Evolutionary conservation across 2,329 filamentous ascomycete genomes (phyloP), one percentile per base, ranked within the genome.

Genomic region (Fusarium robinianum): DNA sequence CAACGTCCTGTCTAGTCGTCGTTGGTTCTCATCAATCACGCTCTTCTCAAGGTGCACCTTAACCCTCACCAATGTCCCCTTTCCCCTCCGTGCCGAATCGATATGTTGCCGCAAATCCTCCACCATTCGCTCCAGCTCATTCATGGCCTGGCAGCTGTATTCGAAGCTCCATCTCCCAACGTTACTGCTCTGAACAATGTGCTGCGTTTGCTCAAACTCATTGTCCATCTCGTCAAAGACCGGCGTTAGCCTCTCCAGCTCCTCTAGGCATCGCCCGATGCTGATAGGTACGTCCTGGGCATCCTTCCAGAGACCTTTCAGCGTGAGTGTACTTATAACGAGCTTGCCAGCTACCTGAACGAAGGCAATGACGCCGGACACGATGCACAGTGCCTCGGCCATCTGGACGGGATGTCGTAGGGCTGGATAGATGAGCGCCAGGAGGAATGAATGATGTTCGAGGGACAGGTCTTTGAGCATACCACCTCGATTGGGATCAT

Each of bases 281-380:
- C 29, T 51, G 0, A 29, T 8, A 0, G 51, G 52, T 2, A 53
- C 39, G 19, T 54, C 33, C 5, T 55, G 45, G 0, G 56, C 45
- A 18, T 58, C 49, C 3, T 53, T 31, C 54, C 54, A 58, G 7
- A 58, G 37, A 0, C 36, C 35, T 6, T 55, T 58, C 1, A 58
- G 46, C 7, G 25, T 23, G 2, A 53, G 14, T 0, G 27, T 33
- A 9, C 39, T 53, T 1, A 42, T 30, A 11, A 35, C 49, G 2
- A 58, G n/a, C 17, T 58, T 55, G 3, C 46, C 48, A 0, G 33
- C 54, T 5, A 53, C 42, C 7, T 41, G 37, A 2, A 51, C 41
- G 5, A 58, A 32, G 4, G 54, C 43, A 19, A 58, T 58, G 9
- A 46, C 42, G 17, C 51, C 41, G 0, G 51, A 49, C 1, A 45